phyloP scores from a whole-genome alignment of 1,284 basidiomycete genomes.

The Meira miltonrushii region DNA sequence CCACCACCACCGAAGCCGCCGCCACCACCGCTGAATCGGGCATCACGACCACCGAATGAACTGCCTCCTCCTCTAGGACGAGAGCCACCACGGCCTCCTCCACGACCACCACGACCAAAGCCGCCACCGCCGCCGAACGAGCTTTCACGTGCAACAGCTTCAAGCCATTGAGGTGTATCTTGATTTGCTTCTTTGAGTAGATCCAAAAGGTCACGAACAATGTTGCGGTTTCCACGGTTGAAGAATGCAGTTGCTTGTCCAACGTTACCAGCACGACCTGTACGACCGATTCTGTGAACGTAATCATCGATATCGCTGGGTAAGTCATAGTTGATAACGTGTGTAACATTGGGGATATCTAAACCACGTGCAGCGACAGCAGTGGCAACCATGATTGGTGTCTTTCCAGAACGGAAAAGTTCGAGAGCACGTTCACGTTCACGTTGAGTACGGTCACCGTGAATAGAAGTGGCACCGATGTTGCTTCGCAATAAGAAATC shows the following conservation, averaged over 20 bases:
- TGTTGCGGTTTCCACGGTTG: slow-evolving; percentile 60
- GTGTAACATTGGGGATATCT: slow-evolving; percentile 98
- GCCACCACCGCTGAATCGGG: slow-evolving; percentile 28
- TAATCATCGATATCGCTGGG: slow-evolving; percentile 88
- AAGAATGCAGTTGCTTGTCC: slow-evolving; percentile 69
- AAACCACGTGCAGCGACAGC: slow-evolving; percentile 98
- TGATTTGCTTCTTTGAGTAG: slow-evolving; percentile 95
- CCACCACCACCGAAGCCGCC: slow-evolving; percentile 17
- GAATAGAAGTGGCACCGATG: slow-evolving; percentile 87
- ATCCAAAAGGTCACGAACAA: slow-evolving; percentile 84
- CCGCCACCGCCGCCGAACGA: slow-evolving; percentile 64
- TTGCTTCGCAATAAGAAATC: slow-evolving; percentile 84
- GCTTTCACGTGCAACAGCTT: slow-evolving; percentile 76
- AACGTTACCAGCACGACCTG: slow-evolving; percentile 97
- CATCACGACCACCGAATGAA: slow-evolving; percentile 33
- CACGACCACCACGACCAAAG: slow-evolving; percentile 62
- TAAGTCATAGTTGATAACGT: slow-evolving; percentile 98
- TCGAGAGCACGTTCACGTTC: slow-evolving; percentile 93
- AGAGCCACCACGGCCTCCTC: slow-evolving; percentile 52
- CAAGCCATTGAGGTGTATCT: slow-evolving; percentile 87
- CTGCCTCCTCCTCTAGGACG: slow-evolving; percentile 24
- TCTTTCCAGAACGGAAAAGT: slow-evolving; percentile 90
- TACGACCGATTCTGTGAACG: slow-evolving; percentile 67
- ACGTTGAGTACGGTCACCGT: slow-evolving; percentile 94
- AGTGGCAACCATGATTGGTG: slow-evolving; percentile 94